A percentile compares a stretch with the other conserved stretches of the same genome.
Conservation (phyloP, 1,139 yeast species). For the Eremothecium gossypii region DNA sequence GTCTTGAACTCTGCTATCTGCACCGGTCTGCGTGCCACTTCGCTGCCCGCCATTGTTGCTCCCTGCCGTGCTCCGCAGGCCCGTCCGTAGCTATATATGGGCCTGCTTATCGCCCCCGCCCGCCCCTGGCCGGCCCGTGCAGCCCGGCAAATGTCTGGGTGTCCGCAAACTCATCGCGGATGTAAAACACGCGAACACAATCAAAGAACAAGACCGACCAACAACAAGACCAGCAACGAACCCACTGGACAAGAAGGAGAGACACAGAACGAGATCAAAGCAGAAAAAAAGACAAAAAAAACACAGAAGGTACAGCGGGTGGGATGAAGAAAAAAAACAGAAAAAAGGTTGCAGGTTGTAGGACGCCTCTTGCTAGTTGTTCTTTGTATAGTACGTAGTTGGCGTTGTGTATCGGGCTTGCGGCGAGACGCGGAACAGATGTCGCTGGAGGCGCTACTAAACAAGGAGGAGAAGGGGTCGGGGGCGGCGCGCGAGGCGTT, state of each 20-base stretch:
- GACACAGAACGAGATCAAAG: slow-evolving; percentile 1
- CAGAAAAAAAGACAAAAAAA: slow-evolving; percentile 4
- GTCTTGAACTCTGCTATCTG: slow-evolving; percentile 32
- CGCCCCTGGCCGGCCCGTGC: not conserved
- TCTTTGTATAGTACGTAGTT: not conserved
- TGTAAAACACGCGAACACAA: slow-evolving; percentile 2
- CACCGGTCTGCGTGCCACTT: slow-evolving; percentile 25
- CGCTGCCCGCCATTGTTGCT: not conserved
- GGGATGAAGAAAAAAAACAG: not conserved
- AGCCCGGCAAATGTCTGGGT: no score
- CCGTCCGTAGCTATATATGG: not conserved
- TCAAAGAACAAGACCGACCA: slow-evolving; percentile 1
- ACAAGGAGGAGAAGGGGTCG: slow-evolving; percentile 13
- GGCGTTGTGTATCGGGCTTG: not conserved
- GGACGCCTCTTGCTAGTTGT: not conserved
- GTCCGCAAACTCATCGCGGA: not conserved
- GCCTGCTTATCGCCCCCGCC: not conserved
- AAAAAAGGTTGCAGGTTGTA: slow-evolving; percentile 1
- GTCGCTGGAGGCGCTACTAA: slow-evolving; percentile 24
- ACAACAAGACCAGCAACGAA: slow-evolving; percentile 4
- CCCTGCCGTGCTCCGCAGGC: not conserved
- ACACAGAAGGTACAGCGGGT: slow-evolving; percentile 1
- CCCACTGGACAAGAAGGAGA: not conserved
- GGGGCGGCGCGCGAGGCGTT: slow-evolving; percentile 9
- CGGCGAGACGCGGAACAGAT: slow-evolving; percentile 7